These are phyloP conservation scores for Hypseocharis bilobata DNA, from an alignment of 441 rosid species.

Conservation along the genomic window DNA sequence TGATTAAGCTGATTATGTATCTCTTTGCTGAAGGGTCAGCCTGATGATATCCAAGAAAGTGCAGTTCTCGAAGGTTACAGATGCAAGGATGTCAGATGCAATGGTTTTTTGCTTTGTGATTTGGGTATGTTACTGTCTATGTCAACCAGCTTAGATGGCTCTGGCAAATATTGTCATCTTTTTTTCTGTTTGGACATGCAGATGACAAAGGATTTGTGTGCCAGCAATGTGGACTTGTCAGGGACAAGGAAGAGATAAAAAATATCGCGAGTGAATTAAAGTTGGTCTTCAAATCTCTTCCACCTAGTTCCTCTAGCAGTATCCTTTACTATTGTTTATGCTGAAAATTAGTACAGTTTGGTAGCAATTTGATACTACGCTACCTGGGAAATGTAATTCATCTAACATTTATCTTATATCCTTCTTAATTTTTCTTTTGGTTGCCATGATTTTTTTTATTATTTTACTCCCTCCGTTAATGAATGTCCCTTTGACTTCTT, in stretches of 20 bases:
- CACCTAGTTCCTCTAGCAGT: conserved; percentile 38
- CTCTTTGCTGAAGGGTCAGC: conserved; percentile 44
- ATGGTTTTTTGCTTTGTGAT: conserved; percentile 73
- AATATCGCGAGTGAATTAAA: conserved; percentile 42
- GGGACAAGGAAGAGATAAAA: conserved; percentile 63
- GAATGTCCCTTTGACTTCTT: no score
- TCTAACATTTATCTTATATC: background rate
- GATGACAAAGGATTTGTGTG: conserved; percentile 68
- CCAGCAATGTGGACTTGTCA: conserved; percentile 58
- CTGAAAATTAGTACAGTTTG: background rate
- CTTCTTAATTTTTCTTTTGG: background rate
- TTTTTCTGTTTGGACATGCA: conserved; percentile 32
- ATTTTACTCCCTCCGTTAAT: background rate
- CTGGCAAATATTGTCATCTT: background rate
- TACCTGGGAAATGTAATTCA: background rate
- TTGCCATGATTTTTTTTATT: background rate
- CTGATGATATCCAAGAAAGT: conserved; percentile 68
- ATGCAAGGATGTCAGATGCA: conserved; percentile 54
- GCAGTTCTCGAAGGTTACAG: conserved; percentile 85
- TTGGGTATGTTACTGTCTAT: conserved; percentile 38
- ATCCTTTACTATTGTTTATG: conserved; percentile 28
- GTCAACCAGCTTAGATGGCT: conserved; percentile 13
- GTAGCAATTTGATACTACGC: background rate
- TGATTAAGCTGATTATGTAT: conserved; percentile 14
- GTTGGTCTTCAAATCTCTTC: conserved; percentile 32